These are phyloP conservation scores for Monosporascus cannonballus DNA, from an alignment of 2,329 filamentous ascomycete species.

Conservation along the genomic window DNA sequence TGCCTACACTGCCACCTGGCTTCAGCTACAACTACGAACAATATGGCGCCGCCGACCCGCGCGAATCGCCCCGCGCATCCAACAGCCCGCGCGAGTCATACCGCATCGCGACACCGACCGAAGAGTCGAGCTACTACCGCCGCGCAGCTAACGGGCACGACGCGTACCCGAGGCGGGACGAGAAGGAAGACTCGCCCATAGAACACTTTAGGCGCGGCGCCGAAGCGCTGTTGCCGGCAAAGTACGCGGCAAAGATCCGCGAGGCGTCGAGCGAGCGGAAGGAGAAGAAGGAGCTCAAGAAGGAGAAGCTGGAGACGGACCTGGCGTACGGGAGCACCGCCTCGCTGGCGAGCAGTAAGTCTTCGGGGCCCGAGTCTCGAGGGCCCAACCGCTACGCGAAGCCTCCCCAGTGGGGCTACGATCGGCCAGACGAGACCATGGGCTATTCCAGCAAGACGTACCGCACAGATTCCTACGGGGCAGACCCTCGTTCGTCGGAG, in stretches of 20 bases:
- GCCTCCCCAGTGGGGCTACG: constrained; percentile 33
- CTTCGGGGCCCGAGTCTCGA: constrained; percentile 19
- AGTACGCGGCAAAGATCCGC: constrained; percentile 21
- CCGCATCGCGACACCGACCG: constrained; percentile 8
- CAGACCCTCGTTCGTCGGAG: constrained; percentile 32
- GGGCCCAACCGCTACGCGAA: constrained; percentile 23
- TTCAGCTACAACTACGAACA: constrained; percentile 35
- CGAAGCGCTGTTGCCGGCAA: constrained; percentile 24
- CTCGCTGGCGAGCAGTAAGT: constrained; percentile 8
- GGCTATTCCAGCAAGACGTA: constrained; percentile 23
- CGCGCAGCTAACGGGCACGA: constrained; percentile 6
- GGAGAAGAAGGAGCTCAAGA: constrained; percentile 26
- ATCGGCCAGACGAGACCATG: constrained; percentile 27
- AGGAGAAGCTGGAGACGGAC: constrained; percentile 36
- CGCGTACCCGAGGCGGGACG: neutral
- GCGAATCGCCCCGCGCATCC: constrained; percentile 26
- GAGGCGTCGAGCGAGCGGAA: constrained; percentile 27
- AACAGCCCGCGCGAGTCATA: constrained; percentile 23
- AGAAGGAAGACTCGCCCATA: constrained; percentile 6
- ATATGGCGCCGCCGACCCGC: constrained; percentile 16
- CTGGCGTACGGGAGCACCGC: constrained; percentile 42
- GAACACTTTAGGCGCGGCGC: constrained; percentile 22
- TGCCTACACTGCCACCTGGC: constrained; percentile 31
- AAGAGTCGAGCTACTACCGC: constrained; percentile 5
- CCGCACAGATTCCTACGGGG: constrained; percentile 26